Conservation (phyloP, 1,139 yeast species). For the Saccharomyces hybrid region DNA sequence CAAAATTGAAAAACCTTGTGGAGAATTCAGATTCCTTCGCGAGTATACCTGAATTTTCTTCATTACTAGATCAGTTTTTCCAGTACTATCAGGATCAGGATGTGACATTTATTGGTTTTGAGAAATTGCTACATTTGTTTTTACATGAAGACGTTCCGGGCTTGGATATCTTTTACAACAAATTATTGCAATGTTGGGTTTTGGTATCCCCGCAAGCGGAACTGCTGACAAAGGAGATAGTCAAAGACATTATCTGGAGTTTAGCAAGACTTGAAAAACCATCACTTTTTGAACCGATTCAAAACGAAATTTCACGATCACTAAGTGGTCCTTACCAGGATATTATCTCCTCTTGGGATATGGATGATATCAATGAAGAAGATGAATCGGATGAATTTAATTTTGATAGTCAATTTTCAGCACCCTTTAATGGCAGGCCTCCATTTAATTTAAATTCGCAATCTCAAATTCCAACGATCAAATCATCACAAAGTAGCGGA, state of each 20-base stretch:
- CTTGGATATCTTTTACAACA: constrained; percentile 21
- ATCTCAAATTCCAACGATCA: constrained; percentile 5
- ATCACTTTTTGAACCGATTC: constrained; percentile 7
- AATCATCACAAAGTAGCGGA: constrained; percentile 2
- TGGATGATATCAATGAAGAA: constrained; percentile 9
- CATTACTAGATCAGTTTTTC: constrained; percentile 25
- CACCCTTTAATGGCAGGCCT: constrained; percentile 12
- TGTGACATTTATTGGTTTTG: constrained; percentile 15
- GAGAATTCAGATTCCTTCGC: constrained; percentile 11
- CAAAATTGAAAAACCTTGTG: constrained; percentile 12
- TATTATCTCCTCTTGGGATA: constrained; percentile 24
- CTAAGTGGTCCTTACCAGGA: constrained; percentile 13
- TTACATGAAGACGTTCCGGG: constrained; percentile 16
- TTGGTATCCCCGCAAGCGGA: constrained; percentile 14
- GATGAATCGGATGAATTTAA: constrained; percentile 2
- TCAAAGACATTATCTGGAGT: constrained; percentile 17
- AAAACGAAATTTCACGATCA: constrained; percentile 5
- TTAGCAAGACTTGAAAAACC: constrained; percentile 11
- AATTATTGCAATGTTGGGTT: constrained; percentile 28
- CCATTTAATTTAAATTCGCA: constrained; percentile 10
- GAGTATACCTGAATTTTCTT: constrained; percentile 21
- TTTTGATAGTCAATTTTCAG: constrained; percentile 1
- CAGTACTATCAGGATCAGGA: constrained; percentile 20
- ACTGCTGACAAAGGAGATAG: constrained; percentile 15
- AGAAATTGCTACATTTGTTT: constrained; percentile 11